Conservation (phyloP, 345 rosid species). For the Eucalyptus brandiana region DNA sequence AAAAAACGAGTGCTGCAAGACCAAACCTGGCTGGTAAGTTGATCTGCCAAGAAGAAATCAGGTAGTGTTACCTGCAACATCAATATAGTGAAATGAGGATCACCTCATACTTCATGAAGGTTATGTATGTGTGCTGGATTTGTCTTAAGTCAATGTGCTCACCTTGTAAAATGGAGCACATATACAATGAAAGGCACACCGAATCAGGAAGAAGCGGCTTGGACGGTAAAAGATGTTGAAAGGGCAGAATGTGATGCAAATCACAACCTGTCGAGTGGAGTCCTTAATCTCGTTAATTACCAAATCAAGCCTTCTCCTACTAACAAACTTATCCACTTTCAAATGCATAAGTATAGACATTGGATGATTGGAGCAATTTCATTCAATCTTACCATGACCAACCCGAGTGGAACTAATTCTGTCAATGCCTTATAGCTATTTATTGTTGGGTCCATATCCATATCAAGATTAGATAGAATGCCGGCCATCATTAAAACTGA, state of each 20-base stretch:
- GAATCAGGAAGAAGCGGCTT: too few species aligned
- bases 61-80: too few species aligned
- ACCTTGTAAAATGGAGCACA: too few species aligned
- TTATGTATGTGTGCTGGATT: too few species aligned
- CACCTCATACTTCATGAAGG: too few species aligned
- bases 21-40: slow-evolving; percentile 46
- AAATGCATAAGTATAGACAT: background rate
- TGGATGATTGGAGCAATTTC: background rate
- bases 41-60: background rate
- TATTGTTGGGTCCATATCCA: slow-evolving; percentile 29
- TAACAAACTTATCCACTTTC: background rate
- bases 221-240: slow-evolving; percentile 35
- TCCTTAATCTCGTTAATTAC: background rate
- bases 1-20: background rate
- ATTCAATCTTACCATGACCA: slow-evolving; percentile 32
- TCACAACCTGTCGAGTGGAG: slow-evolving; percentile 16
- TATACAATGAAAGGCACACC: too few species aligned
- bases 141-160: too few species aligned
- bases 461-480: slow-evolving; percentile 44
- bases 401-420: slow-evolving; percentile 42
- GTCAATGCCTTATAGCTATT: slow-evolving; percentile 21
- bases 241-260: slow-evolving; percentile 36
- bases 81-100: too few species aligned
- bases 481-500: slow-evolving; percentile 8
- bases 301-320: background rate